Evolutionary conservation across 306 rosid species (phyloP).

Genomic region (Lotus japonicus): DNA sequence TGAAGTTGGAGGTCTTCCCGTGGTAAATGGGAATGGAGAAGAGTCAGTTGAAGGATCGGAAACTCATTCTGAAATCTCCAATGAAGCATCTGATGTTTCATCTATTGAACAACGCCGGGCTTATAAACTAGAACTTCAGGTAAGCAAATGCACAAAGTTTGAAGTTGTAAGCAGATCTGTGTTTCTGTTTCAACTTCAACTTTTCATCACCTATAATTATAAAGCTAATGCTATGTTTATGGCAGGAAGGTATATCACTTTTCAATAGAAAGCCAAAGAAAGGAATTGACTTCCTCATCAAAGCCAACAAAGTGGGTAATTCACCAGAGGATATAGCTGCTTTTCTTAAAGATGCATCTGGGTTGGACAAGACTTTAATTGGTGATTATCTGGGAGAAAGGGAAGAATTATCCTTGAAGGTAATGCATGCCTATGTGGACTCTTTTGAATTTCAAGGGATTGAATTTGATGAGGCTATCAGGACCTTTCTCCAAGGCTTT

Average conservation of each 20-base stretch:
- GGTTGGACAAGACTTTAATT: constrained; percentile 84
- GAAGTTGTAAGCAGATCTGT: constrained; percentile 19
- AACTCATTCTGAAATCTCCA: constrained; percentile 73
- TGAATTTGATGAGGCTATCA: constrained; percentile 96
- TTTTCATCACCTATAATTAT: constrained; percentile 17
- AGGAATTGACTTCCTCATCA: constrained; percentile 95
- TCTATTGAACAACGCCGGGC: constrained; percentile 95
- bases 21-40: constrained; percentile 75
- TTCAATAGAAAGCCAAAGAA: constrained; percentile 96
- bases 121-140: constrained; percentile 98
- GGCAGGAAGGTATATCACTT: constrained; percentile 99
- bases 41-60: constrained; percentile 82
- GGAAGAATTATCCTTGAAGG: constrained; percentile 87
- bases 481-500: constrained; percentile 90
- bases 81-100: constrained; percentile 73
- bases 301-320: constrained; percentile 88
- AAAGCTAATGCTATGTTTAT: constrained; percentile 55
- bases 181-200: constrained; percentile 11
- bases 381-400: constrained; percentile 99
- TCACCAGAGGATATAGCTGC: constrained; percentile 93
- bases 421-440: constrained; percentile 95
- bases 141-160: constrained; percentile 28
- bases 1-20: constrained; percentile 55
- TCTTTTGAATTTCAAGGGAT: constrained; percentile 90
- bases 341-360: constrained; percentile 96